phyloP scores from a whole-genome alignment of 768 basidiomycete species.

The Termitomyces bulborhizus region DNA sequence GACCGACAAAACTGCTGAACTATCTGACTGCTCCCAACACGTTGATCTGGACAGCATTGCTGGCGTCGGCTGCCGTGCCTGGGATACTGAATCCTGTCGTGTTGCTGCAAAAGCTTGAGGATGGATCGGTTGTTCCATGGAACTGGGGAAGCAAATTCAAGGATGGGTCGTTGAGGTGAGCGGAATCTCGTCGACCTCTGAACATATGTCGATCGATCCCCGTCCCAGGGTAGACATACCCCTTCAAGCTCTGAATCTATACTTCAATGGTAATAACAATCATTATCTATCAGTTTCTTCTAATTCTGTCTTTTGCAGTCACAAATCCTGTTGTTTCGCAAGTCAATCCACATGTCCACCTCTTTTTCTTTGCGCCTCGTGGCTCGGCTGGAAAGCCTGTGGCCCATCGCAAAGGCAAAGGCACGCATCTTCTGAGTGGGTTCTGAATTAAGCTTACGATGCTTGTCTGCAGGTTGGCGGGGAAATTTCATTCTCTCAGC shows the following conservation, averaged over 20 bases:
- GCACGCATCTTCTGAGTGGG: slow-evolving; percentile 25
- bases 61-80: slow-evolving; percentile 92
- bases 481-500: slow-evolving; percentile 92
- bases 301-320: slow-evolving; percentile 35
- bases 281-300: neutral
- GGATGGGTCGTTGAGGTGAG: slow-evolving; percentile 82
- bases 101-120: slow-evolving; percentile 83
- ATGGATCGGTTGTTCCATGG: slow-evolving; percentile 82
- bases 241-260: slow-evolving; percentile 78
- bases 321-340: slow-evolving; percentile 93
- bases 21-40: slow-evolving; percentile 95
- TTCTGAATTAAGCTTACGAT: neutral
- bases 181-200: neutral
- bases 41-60: slow-evolving; percentile 71
- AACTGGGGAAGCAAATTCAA: slow-evolving; percentile 94
- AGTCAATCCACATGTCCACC: slow-evolving; percentile 87
- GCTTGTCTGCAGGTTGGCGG: slow-evolving; percentile 66
- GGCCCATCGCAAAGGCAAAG: slow-evolving; percentile 90
- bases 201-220: neutral
- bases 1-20: slow-evolving; percentile 93
- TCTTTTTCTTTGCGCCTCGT: slow-evolving; percentile 91
- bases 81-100: slow-evolving; percentile 95
- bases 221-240: slow-evolving; percentile 84
- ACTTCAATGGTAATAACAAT: slow-evolving; percentile 64
- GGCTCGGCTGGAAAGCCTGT: slow-evolving; percentile 92